phyloP scores from a whole-genome alignment of 2,329 filamentous ascomycete genomes.

The Apiospora malaysiana region DNA sequence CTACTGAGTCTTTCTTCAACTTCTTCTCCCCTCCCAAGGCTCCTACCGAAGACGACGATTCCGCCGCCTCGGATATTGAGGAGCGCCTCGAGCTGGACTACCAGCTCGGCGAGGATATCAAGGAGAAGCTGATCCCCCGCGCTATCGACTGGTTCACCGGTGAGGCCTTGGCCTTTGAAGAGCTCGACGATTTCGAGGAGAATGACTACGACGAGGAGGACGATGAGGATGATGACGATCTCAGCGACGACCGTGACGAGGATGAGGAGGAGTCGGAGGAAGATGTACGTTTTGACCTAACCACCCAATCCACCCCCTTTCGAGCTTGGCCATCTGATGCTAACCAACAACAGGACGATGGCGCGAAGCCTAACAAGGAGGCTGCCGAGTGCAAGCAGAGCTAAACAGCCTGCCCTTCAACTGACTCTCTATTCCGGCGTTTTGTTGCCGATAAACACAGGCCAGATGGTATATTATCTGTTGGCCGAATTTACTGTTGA shows the following conservation, averaged over 20 bases:
- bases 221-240: constrained; percentile 84
- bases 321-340: constrained; percentile 24
- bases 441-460: constrained; percentile 11
- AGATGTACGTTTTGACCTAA: constrained; percentile 60
- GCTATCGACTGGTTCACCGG: constrained; percentile 99
- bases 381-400: constrained; percentile 96
- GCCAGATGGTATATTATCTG: not conserved
- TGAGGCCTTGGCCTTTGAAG: constrained; percentile 95
- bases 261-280: constrained; percentile 86
- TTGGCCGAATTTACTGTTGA: constrained; percentile 9
- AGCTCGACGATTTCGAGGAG: constrained; percentile 82
- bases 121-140: constrained; percentile 98
- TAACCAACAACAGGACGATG: constrained; percentile 71
- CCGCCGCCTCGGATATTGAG: constrained; percentile 89
- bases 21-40: constrained; percentile 97
- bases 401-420: constrained; percentile 52
- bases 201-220: constrained; percentile 89
- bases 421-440: constrained; percentile 11
- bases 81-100: constrained; percentile 98
- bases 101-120: constrained; percentile 98
- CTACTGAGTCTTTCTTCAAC: constrained; percentile 98
- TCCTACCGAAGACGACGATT: constrained; percentile 71
- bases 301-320: not conserved
- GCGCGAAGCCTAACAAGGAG: constrained; percentile 90
- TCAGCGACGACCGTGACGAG: constrained; percentile 76